Evolutionary conservation across 352 stramenopile species (phyloP).

Genomic region (Globisporangium takayamanum): DNA sequence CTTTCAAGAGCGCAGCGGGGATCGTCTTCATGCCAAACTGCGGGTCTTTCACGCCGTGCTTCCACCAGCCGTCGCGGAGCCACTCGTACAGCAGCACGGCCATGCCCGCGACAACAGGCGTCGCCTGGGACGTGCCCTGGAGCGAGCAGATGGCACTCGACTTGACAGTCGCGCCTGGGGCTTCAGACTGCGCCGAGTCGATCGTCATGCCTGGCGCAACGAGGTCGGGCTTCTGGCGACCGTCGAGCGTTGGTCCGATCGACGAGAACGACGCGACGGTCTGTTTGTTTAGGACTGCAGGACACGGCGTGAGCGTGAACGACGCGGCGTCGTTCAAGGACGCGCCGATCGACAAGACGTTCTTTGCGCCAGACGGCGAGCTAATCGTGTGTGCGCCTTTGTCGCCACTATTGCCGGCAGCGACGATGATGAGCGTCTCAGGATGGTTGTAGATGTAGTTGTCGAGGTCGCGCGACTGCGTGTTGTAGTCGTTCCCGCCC

Average conservation of each 20-base stretch:
- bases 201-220: conserved; percentile 81
- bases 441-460: conserved; percentile 83
- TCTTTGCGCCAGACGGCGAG: conserved; percentile 78
- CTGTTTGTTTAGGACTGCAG: conserved; percentile 56
- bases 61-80: conserved; percentile 80
- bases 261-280: conserved; percentile 84
- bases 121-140: conserved; percentile 75
- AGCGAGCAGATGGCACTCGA: conserved; percentile 56
- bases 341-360: conserved; percentile 77
- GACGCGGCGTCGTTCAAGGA: conserved; percentile 61
- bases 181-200: conserved; percentile 60
- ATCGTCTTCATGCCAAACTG: conserved; percentile 47
- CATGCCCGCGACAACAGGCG: conserved; percentile 62
- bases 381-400: conserved; percentile 63
- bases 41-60: conserved; percentile 45
- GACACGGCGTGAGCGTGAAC: conserved; percentile 38
- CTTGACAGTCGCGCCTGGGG: conserved; percentile 45
- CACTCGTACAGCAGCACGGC: conserved; percentile 75
- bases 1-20: conserved; percentile 67
- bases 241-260: conserved; percentile 72
- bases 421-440: conserved; percentile 80
- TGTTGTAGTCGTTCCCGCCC: conserved; percentile 69
- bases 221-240: conserved; percentile 84
- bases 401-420: conserved; percentile 87
- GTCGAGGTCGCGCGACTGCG: conserved; percentile 75